Percentiles rank a stretch among this genome's conserved stretches.
Evolutionary conservation across 169 alveolate genomes (phyloP).

Genomic region (Plasmodium fragile): DNA sequence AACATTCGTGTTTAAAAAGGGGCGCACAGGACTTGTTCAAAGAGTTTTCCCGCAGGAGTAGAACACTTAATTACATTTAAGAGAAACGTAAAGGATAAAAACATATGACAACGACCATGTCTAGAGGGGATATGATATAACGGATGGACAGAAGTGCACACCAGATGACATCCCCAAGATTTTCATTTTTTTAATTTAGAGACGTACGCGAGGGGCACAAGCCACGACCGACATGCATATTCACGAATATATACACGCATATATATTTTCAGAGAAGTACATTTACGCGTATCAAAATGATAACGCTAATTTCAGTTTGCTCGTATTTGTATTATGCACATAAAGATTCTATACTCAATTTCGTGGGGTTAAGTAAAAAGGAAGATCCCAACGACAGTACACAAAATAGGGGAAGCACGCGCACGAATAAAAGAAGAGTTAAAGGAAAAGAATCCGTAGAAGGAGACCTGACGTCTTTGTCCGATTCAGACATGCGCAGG

Average conservation of each 20-base stretch:
- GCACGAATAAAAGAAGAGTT: neutral
- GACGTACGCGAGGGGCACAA: neutral
- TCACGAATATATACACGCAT: neutral
- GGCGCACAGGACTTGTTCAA: neutral
- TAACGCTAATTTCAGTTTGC: constrained; percentile 71
- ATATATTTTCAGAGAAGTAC: neutral
- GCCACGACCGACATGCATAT: neutral
- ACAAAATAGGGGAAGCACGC: constrained; percentile 9
- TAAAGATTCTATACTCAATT: constrained; percentile 60
- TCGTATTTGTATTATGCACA: constrained; percentile 60
- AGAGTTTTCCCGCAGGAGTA: neutral
- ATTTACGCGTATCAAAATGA: constrained; percentile 39
- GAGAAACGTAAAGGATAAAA: neutral
- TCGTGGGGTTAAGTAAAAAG: constrained; percentile 27
- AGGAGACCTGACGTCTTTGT: constrained; percentile 29
- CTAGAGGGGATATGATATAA: neutral
- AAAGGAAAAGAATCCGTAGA: constrained; percentile 19
- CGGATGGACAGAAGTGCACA: neutral
- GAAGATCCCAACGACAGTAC: constrained; percentile 18
- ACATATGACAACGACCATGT: neutral
- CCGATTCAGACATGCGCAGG: constrained; percentile 61
- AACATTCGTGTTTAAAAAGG: neutral
- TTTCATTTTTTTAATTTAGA: neutral
- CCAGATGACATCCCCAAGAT: neutral
- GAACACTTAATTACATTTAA: neutral